These are phyloP conservation scores for Flaveria linearis DNA, from an alignment of 129 eudicot genomes.

Conservation along the genomic window DNA sequence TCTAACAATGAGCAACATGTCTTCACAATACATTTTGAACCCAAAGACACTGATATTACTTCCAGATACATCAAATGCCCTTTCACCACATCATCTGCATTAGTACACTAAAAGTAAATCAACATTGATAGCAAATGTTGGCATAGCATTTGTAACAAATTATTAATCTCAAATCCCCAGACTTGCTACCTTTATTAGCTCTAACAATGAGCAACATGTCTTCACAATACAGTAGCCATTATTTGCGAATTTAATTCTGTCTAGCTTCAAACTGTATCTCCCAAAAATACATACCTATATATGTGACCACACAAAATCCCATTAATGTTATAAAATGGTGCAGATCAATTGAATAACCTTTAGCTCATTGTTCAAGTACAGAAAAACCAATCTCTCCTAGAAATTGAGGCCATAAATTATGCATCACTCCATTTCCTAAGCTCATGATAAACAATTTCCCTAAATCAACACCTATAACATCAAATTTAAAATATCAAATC, in stretches of 20 bases:
- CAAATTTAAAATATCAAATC: background rate
- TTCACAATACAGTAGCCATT: background rate
- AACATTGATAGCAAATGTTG: background rate
- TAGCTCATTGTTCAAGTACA: constrained; percentile 13
- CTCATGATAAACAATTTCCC: constrained; percentile 8
- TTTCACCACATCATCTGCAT: no score
- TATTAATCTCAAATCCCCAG: background rate
- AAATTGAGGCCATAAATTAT: background rate
- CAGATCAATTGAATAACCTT: constrained; percentile 4
- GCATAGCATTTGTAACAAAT: background rate
- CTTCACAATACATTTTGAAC: no score
- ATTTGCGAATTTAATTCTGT: background rate
- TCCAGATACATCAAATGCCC: no score
- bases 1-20: no score
- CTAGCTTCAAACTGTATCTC: background rate
- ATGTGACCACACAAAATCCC: background rate
- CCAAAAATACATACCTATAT: constrained; percentile 4
- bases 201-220: constrained; percentile 1
- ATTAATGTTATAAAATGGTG: background rate
- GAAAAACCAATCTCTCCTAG: background rate
- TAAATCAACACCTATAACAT: constrained; percentile 22
- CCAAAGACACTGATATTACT: no score
- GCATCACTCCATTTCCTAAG: background rate
- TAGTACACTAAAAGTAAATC: background rate
- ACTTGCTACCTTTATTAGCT: constrained; percentile 13